Evolutionary conservation across 768 basidiomycete species (phyloP).

Genomic region (Gymnopilus dilepis): DNA sequence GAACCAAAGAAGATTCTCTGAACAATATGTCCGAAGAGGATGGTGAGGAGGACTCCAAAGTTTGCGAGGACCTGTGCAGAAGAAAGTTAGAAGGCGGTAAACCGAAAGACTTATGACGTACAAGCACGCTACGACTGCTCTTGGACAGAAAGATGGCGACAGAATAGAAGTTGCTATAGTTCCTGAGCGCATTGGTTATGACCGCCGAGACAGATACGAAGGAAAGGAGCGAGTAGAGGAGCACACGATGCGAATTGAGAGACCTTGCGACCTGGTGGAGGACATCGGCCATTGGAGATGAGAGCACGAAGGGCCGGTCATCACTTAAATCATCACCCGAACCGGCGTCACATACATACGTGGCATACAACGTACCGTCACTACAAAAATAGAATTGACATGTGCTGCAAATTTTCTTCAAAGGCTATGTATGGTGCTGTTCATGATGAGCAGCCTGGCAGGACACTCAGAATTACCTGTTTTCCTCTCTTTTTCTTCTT

Average conservation of each 20-base stretch:
- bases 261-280: constrained; percentile 54
- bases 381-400: neutral
- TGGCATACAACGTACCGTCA: too few species aligned
- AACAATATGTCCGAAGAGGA: constrained; percentile 76
- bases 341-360: neutral
- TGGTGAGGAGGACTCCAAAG: constrained; percentile 79
- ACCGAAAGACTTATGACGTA: constrained; percentile 39
- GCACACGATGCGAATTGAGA: constrained; percentile 65
- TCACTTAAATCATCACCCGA: neutral
- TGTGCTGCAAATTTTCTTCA: neutral
- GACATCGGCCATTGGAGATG: constrained; percentile 49
- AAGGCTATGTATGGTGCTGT: neutral
- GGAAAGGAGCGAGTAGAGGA: constrained; percentile 74
- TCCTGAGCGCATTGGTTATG: constrained; percentile 79
- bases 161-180: constrained; percentile 92
- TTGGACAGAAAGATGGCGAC: constrained; percentile 92
- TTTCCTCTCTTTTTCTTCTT: too few species aligned
- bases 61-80: constrained; percentile 81
- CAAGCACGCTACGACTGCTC: constrained; percentile 92
- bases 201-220: constrained; percentile 72
- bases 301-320: neutral
- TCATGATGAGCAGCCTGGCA: too few species aligned
- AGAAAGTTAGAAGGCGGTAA: constrained; percentile 6
- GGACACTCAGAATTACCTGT: too few species aligned
- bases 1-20: constrained; percentile 93